Evolutionary conservation across 331 rosid genomes (phyloP).

Genomic region (Erythrophleum ivorense): DNA sequence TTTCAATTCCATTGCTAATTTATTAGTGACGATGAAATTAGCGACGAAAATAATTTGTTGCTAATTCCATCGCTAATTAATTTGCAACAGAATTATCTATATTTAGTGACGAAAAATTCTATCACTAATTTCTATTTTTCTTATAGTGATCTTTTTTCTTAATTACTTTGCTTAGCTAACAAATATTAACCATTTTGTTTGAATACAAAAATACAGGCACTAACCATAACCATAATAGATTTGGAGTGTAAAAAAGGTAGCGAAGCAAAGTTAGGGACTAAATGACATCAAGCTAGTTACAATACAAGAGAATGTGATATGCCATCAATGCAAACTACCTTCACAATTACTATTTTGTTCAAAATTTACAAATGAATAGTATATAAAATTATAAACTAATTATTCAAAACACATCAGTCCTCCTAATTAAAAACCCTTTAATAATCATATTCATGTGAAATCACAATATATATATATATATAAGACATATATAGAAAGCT

Average conservation of each 20-base stretch:
- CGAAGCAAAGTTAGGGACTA: neutral
- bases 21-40: too few species aligned
- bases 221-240: neutral
- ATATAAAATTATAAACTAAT: neutral
- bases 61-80: too few species aligned
- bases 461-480: neutral
- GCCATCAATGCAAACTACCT: neutral
- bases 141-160: neutral
- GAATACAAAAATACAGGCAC: neutral
- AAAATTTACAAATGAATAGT: neutral
- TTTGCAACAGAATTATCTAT: too few species aligned
- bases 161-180: neutral
- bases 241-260: neutral
- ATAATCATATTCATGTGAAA: neutral
- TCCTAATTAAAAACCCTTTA: neutral
- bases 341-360: neutral
- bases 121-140: too few species aligned
- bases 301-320: neutral
- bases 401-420: constrained; percentile 1
- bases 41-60: too few species aligned
- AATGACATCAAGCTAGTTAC: constrained; percentile 15
- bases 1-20: too few species aligned
- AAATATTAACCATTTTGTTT: neutral
- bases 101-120: too few species aligned
- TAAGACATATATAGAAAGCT: neutral